Base-by-base conservation (phyloP, 208 protist genomes). In the Acanthamoeba castellanii region DNA sequence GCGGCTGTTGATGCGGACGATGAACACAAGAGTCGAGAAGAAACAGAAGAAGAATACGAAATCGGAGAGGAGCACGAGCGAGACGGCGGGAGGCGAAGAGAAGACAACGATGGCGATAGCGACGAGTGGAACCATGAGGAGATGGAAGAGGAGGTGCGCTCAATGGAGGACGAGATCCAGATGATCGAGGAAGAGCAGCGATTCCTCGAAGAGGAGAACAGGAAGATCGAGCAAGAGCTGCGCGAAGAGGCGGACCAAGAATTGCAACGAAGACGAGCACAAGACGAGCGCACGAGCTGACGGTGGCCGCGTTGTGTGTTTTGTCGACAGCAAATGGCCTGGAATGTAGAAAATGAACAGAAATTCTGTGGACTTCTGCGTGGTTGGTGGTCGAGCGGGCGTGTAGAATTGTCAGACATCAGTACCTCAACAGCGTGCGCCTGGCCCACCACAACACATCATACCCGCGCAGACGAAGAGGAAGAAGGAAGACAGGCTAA, bases 181-280 rank as follows among this genome's bases (percentile, higher is more conserved):
- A 85, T 85, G 47, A n/a, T 85, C 25, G 76, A 85, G 61, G 76
- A 85, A 57, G 76, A 85, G 45, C 76, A 85, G 45, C 34, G 18
- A 32, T 85, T 85, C 45, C 9, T 85, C 27, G 76, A 85, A n/a
- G 76, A 85, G 45, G 76, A 85, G 30, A 85, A 85, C 47, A 50
- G 47, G 18, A 85, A 85, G 47, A 85, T 85, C 45, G 76, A 85
- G 76, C 76, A 85, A 85, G 76, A 85, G 76, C 76, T 85, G 76
- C 76, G 25, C 25, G 76, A 85, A 59, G 76, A 57, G 16, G 76
- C 59, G 13, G 42, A 47, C 2, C 42, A 8, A 47, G 42, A 47
- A 47, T 9, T 3, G 4, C 42, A 47, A 47, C 42, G 42, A 9
- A 81, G 16, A 30, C 61, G 16, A 8, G 25, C 61, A 30, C 25